Base-by-base conservation (phyloP, 2,329 filamentous ascomycete species). In the Xylariaceae sp. region DNA sequence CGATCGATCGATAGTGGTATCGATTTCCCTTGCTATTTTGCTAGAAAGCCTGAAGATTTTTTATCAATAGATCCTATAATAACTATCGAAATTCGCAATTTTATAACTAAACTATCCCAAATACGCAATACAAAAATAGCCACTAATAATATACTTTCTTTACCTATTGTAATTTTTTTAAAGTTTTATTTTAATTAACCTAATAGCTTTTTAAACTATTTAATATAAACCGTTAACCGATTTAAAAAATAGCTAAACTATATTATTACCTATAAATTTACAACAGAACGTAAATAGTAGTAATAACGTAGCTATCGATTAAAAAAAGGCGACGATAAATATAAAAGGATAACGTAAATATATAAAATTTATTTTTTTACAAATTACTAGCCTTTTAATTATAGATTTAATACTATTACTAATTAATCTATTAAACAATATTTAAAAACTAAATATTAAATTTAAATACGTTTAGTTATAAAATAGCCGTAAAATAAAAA, bases 141-240 rank as follows among this genome's bases (percentile, higher is more conserved):
- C 32, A 34, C 32, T 34, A n/a, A n/a, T 34, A 34, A 16, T 16
- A 34, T 16, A 16, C 32, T n/a, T 34, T 34, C 14, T 34, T 34
- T n/a, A 34, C 32, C 14, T 34, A 34, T 34, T 34, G 19, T 34
- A 34, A 34, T 16, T 12, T 16, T 34, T 34, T 34, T 34, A 34
- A n/a, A 34, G 19, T 34, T n/a, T 34, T 34, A 34, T 34, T 34
- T n/a, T 34, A 34, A 34, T 34, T n/a, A 34, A 34, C 14, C 14
- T 34, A 34, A 34, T 34, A 34, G 32, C 32, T 34, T 34, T n/a
- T n/a, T n/a, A 34, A n/a, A 34, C 32, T 34, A 34, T 34, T 34
- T n/a, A 34, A 5, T 34, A n/a, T 34, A n/a, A 16, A 34, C 32
- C 32, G 32, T 16, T 34, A n/a, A 34, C 32, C 32, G 32, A 34